Conservation (phyloP, 768 basidiomycete species). For the Coprinopsis sp. region DNA sequence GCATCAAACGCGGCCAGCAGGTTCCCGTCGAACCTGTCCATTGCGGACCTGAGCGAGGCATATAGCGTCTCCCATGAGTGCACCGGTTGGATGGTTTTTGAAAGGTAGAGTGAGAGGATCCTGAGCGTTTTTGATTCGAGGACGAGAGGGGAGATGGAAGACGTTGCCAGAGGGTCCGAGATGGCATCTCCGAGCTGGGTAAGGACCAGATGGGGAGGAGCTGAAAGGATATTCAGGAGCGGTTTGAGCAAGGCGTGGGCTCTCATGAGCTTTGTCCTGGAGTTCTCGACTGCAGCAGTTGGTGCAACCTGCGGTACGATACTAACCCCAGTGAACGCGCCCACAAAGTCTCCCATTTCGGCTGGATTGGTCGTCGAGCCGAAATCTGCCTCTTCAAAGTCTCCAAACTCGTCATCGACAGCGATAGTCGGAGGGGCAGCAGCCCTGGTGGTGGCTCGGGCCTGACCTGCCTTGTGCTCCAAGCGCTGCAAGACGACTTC, state of each 20-base stretch:
- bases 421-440: slow-evolving; percentile 56
- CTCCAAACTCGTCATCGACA: slow-evolving; percentile 87
- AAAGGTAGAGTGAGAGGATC: slow-evolving; percentile 73
- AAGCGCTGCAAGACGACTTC: slow-evolving; percentile 52
- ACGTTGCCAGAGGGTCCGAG: slow-evolving; percentile 40
- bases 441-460: slow-evolving; percentile 32
- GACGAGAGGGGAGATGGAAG: slow-evolving; percentile 15
- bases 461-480: slow-evolving; percentile 42
- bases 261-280: slow-evolving; percentile 58
- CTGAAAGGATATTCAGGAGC: slow-evolving; percentile 51
- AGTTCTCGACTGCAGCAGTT: slow-evolving; percentile 24
- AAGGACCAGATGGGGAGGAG: slow-evolving; percentile 65
- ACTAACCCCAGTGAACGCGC: slow-evolving; percentile 18
- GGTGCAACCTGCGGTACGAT: not conserved
- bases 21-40: slow-evolving; percentile 84
- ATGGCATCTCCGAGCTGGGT: slow-evolving; percentile 45
- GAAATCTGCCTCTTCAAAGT: slow-evolving; percentile 57
- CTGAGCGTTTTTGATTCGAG: slow-evolving; percentile 64
- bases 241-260: slow-evolving; percentile 62
- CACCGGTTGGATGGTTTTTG: slow-evolving; percentile 64
- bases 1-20: slow-evolving; percentile 85
- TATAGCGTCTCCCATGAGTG: slow-evolving; percentile 59
- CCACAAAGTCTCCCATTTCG: slow-evolving; percentile 38
- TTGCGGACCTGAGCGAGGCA: slow-evolving; percentile 65
- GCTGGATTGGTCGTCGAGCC: slow-evolving; percentile 26